phyloP scores from a whole-genome alignment of 2,329 filamentous ascomycete species.

The Diaporthe ilicicola region DNA sequence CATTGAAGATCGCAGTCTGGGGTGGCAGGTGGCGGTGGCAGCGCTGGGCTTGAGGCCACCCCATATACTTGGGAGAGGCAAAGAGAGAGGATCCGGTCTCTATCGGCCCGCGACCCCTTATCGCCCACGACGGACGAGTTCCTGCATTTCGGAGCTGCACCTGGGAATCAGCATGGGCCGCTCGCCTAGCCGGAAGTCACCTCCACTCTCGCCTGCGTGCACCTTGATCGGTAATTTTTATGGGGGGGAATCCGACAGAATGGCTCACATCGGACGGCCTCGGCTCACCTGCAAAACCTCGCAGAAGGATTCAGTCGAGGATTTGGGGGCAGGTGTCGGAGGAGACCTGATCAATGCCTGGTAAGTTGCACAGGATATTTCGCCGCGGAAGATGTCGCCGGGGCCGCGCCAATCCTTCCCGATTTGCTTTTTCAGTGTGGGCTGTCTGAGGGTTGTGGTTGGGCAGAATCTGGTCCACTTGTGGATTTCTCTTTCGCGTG shows the following conservation, averaged over 20 bases:
- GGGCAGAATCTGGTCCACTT: background rate
- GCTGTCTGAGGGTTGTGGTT: background rate
- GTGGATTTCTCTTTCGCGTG: background rate
- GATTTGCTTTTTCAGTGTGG: background rate
- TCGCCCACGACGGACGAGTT: background rate
- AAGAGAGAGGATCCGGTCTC: background rate
- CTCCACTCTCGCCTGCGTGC: background rate
- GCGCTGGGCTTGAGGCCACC: background rate
- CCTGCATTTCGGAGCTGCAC: slow-evolving; percentile 12
- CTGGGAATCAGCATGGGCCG: background rate
- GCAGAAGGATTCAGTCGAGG: background rate
- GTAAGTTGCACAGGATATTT: too few species aligned
- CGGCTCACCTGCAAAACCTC: background rate
- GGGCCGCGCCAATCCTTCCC: background rate
- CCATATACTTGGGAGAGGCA: background rate
- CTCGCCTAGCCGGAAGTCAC: background rate
- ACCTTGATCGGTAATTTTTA: background rate
- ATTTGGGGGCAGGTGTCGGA: background rate
- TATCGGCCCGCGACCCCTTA: background rate
- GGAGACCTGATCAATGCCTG: too few species aligned
- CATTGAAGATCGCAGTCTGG: background rate
- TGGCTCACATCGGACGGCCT: background rate
- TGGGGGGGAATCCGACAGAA: slow-evolving; percentile 6
- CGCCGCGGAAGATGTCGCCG: background rate
- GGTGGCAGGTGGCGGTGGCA: background rate